Evolutionary conservation across 768 basidiomycete species (phyloP).

Genomic region (Tubosaeta sp.): DNA sequence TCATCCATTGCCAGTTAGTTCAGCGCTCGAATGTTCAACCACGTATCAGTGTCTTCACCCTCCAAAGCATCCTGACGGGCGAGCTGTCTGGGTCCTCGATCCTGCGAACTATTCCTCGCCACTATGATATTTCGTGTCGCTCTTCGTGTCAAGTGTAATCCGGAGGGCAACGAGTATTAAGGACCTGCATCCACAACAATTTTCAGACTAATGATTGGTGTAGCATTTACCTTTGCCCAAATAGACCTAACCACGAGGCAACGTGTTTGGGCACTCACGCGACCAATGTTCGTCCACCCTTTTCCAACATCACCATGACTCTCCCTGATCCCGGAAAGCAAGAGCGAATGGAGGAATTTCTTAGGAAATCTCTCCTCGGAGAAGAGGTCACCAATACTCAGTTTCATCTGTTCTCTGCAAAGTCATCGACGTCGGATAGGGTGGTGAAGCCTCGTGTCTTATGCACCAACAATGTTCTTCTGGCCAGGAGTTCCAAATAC

Average conservation of each 20-base stretch:
- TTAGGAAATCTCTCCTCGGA: slow-evolving; percentile 25
- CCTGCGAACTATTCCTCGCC: too few relatives aligned
- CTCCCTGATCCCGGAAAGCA: slow-evolving; percentile 5
- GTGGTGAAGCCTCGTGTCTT: slow-evolving; percentile 20
- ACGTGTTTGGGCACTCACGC: background rate
- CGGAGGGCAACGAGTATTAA: too few relatives aligned
- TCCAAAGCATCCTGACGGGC: too few relatives aligned
- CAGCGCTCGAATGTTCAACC: too few relatives aligned
- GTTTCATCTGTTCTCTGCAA: slow-evolving; percentile 27
- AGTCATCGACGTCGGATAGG: background rate
- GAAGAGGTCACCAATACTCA: slow-evolving; percentile 28
- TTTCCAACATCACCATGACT: slow-evolving; percentile 1
- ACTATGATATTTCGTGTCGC: too few relatives aligned
- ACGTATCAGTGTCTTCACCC: too few relatives aligned
- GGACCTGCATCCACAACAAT: too few relatives aligned
- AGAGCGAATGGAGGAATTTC: slow-evolving; percentile 16
- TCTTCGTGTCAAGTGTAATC: too few relatives aligned
- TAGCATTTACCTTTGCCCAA: background rate
- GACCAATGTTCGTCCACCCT: background rate
- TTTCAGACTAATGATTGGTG: background rate
- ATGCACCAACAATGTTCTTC: slow-evolving; percentile 27
- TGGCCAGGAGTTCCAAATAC: slow-evolving; percentile 24
- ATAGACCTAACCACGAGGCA: background rate
- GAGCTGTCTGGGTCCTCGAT: too few relatives aligned
- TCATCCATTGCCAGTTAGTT: too few relatives aligned